Conservation (phyloP, 305 asterid genomes). For the Solanum aculeatissimum region DNA sequence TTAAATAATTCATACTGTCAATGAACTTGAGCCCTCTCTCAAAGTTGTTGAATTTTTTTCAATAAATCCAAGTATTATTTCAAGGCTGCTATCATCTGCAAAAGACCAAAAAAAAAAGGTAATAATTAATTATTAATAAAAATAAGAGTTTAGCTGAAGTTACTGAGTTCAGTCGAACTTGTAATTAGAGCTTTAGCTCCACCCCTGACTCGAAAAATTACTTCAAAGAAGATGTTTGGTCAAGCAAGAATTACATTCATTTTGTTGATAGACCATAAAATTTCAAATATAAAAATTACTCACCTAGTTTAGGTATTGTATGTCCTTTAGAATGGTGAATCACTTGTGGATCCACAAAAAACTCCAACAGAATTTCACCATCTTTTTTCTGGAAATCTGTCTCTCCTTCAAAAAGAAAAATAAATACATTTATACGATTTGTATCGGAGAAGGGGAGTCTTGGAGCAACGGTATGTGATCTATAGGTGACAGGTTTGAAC, state of each 20-base stretch:
- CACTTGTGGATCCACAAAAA: neutral
- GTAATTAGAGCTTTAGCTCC: neutral
- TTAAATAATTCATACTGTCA: neutral
- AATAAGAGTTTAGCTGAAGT: neutral
- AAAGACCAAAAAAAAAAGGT: neutral
- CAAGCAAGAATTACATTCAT: neutral
- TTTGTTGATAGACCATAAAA: neutral
- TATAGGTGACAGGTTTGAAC: too few relatives aligned
- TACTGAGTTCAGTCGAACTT: neutral
- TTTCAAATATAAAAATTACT: neutral
- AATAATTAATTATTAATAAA: neutral
- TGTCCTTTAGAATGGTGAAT: constrained; percentile 4
- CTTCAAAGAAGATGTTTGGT: neutral
- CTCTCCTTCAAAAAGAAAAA: neutral
- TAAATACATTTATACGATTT: neutral
- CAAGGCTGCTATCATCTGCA: neutral
- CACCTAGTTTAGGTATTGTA: constrained; percentile 3
- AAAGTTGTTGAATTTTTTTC: neutral
- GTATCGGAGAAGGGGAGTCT: neutral
- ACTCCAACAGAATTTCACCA: neutral
- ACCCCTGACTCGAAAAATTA: neutral
- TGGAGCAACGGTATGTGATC: neutral
- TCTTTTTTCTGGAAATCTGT: neutral
- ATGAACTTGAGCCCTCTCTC: neutral
- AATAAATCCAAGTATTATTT: neutral